These are phyloP conservation scores for Gossypium raimondii DNA, from an alignment of 345 rosid species.

Conservation along the genomic window DNA sequence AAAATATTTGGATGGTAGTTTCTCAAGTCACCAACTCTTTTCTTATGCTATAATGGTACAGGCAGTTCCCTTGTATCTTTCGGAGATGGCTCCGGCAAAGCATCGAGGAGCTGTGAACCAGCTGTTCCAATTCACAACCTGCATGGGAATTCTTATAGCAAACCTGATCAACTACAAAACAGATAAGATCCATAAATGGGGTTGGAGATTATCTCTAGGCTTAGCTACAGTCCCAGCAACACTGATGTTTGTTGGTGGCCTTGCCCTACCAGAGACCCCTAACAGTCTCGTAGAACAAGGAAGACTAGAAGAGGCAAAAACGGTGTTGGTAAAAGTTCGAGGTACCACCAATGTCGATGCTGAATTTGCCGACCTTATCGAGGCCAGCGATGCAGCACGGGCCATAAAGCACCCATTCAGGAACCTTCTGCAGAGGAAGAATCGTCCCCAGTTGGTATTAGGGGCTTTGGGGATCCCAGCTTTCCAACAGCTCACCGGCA, in stretches of 20 bases:
- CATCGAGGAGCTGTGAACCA: constrained; percentile 77
- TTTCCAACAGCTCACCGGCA: constrained; percentile 81
- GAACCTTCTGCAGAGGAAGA: constrained; percentile 55
- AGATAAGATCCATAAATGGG: constrained; percentile 79
- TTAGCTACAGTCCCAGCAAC: constrained; percentile 61
- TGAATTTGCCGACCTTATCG: constrained; percentile 66
- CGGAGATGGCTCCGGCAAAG: constrained; percentile 92
- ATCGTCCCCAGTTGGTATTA: constrained; percentile 62
- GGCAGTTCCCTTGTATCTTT: constrained; percentile 85
- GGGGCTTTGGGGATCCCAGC: constrained; percentile 79
- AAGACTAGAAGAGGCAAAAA: constrained; percentile 53
- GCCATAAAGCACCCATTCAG: constrained; percentile 66
- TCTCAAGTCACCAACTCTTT: neutral
- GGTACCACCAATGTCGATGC: constrained; percentile 68
- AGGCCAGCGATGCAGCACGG: constrained; percentile 67
- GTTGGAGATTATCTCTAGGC: constrained; percentile 78
- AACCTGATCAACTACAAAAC: constrained; percentile 66
- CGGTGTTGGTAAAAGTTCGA: constrained; percentile 55
- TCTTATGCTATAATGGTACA: constrained; percentile 17
- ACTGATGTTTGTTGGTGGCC: constrained; percentile 67
- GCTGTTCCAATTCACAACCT: constrained; percentile 79
- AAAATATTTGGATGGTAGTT: neutral
- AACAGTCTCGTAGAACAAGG: constrained; percentile 87
- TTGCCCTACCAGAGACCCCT: constrained; percentile 68
- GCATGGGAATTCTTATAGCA: constrained; percentile 74